Percentiles rank a stretch among this genome's conserved stretches.
phyloP scores from a whole-genome alignment of 2,329 filamentous ascomycete genomes.

The Macrophomina pseudophaseolina region DNA sequence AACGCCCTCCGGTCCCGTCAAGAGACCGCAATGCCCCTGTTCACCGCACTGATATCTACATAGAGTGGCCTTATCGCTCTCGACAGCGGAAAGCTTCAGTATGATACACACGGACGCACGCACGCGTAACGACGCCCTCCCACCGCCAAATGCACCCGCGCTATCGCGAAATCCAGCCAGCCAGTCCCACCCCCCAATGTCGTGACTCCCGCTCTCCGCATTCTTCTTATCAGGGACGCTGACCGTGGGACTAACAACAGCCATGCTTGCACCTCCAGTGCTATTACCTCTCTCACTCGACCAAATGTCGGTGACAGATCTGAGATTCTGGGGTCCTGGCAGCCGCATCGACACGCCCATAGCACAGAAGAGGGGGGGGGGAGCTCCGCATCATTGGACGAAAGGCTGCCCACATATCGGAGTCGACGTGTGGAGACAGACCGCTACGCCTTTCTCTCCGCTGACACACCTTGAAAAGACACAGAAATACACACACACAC shows the following conservation, averaged over 20 bases:
- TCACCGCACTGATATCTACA: neutral
- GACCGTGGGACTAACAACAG: neutral
- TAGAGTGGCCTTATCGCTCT: too few relatives aligned
- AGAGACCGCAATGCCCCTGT: neutral
- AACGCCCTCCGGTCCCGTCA: neutral
- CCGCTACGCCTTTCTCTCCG: too few relatives aligned
- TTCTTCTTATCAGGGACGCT: slow-evolving; percentile 3
- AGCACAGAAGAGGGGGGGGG: too few relatives aligned
- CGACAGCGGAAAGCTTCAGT: too few relatives aligned
- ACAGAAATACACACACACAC: too few relatives aligned
- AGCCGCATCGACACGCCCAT: too few relatives aligned
- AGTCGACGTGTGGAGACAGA: too few relatives aligned
- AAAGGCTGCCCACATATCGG: too few relatives aligned
- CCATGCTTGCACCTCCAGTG: neutral
- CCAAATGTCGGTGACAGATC: slow-evolving; percentile 8
- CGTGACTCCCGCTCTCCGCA: neutral
- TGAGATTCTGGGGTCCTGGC: too few relatives aligned
- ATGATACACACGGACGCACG: too few relatives aligned
- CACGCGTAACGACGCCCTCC: neutral
- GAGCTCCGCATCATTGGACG: too few relatives aligned
- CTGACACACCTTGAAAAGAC: too few relatives aligned
- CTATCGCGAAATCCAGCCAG: neutral
- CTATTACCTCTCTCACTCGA: neutral
- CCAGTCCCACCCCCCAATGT: neutral
- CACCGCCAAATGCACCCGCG: neutral